Base-by-base conservation (phyloP, 352 stramenopile species). In the Phytophthora ohioensis region DNA sequence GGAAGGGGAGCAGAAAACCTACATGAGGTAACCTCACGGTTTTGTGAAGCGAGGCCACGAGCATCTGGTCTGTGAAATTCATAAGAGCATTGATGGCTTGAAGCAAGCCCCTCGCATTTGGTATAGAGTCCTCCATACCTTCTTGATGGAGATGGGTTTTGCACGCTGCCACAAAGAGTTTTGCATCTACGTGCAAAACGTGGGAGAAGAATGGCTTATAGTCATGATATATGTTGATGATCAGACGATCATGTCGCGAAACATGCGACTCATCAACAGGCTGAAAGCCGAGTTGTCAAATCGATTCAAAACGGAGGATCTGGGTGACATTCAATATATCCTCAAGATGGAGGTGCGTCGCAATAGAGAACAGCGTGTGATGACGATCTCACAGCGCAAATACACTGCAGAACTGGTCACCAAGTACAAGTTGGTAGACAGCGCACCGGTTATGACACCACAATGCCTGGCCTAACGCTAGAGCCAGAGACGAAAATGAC, bases 221-320 rank as follows among this genome's bases (percentile, higher is more conserved):
- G 38, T 73, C 3, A 57, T 68, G 38, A 61, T 46, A 27, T 78
- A 32, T 81, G 75, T 54, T 31, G 73, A 78, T 64, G 65, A 73
- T 43, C 52, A 76, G 3, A 71, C 69, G n/a, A 71, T 81, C 15
- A 54, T 73, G 53, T 60, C 65, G 21, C 21, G 36, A 3, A 21
- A 63, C 13, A 60, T 73, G 27, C 10, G 15, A 36, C 48, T 68
- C n/a, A 69, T 79, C 11, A 55, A 66, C n/a, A 35, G 32, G 7
- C 36, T 74, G 3, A 76, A 77, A 42, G 31, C 34, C 1, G 64
- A 80, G 13, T 30, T 80, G 10, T 75, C 59, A 45, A 57, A 15
- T 32, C 38, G 60, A 10, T 75, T 80, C 38, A 75, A 80, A 63
- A 75, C 78, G 64, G 73, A 80, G 17, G 73, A 75, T 51, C 48